Evolutionary conservation across 2,329 filamentous ascomycete genomes (phyloP).

Genomic region (Cladosporium austrohemisphaericum): DNA sequence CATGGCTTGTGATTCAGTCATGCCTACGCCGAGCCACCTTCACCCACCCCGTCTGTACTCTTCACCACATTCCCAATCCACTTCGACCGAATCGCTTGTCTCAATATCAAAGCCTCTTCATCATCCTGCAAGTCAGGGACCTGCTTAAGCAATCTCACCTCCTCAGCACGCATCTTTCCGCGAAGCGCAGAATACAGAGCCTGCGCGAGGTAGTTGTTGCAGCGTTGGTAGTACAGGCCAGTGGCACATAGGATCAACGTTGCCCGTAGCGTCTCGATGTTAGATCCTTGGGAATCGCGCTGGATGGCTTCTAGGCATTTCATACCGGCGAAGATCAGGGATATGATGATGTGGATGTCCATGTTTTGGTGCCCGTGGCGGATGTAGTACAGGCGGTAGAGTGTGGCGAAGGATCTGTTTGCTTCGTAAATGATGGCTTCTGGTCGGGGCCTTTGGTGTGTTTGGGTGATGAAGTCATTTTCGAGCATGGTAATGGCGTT

Average conservation of each 20-base stretch:
- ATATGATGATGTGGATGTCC: not conserved
- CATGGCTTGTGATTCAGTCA: too few species aligned
- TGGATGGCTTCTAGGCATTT: not conserved
- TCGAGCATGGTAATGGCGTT: not conserved
- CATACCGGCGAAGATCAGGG: not conserved
- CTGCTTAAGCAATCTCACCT: not conserved
- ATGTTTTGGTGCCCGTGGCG: not conserved
- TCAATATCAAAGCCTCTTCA: not conserved
- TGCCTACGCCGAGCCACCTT: too few species aligned
- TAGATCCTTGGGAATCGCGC: not conserved
- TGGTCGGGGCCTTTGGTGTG: not conserved
- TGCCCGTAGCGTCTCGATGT: not conserved
- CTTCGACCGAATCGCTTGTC: not conserved
- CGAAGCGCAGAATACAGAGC: not conserved
- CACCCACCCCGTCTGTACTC: not conserved
- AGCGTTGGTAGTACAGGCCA: not conserved
- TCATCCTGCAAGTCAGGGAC: not conserved
- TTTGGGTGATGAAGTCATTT: not conserved
- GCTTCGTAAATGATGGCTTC: not conserved
- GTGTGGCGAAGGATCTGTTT: not conserved
- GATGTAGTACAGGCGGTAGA: not conserved
- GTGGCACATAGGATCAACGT: not conserved
- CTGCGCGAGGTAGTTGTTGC: not conserved
- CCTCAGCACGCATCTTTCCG: not conserved
- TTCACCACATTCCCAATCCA: not conserved